Evolutionary conservation across 345 rosid species (phyloP).

Genomic region (Citrus glauca): DNA sequence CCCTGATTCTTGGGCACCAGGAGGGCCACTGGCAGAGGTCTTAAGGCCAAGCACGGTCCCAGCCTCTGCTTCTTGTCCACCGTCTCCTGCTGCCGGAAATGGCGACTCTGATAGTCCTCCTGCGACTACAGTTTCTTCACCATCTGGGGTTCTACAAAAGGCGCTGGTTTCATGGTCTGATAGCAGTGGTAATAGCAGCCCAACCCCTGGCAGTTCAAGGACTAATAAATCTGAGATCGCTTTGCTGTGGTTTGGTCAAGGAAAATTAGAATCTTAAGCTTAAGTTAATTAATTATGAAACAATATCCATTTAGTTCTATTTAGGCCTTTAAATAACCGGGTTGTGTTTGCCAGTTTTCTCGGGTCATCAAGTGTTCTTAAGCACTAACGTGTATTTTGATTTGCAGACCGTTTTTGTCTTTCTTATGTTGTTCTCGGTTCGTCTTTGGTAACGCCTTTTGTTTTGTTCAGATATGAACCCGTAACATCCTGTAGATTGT

Average conservation of each 20-base stretch:
- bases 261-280: slow-evolving; percentile 12
- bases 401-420: too few relatives aligned
- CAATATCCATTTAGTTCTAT: not conserved
- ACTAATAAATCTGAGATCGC: slow-evolving; percentile 30
- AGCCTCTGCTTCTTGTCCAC: slow-evolving; percentile 12
- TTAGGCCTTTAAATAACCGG: not conserved
- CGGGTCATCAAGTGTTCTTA: too few relatives aligned
- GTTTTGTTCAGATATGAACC: too few relatives aligned
- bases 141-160: slow-evolving; percentile 54
- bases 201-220: slow-evolving; percentile 29
- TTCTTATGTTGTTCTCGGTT: too few relatives aligned
- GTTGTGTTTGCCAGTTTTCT: not conserved
- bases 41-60: slow-evolving; percentile 33
- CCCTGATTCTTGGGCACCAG: slow-evolving; percentile 42
- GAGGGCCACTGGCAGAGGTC: slow-evolving; percentile 81
- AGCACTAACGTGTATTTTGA: too few relatives aligned
- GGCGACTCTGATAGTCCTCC: slow-evolving; percentile 27
- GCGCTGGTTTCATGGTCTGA: slow-evolving; percentile 53
- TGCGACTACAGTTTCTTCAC: slow-evolving; percentile 43
- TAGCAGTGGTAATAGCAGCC: slow-evolving; percentile 54
- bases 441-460: too few relatives aligned
- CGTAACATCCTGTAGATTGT: too few relatives aligned
- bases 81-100: slow-evolving; percentile 18
- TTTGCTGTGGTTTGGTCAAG: slow-evolving; percentile 33
- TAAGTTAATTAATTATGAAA: not conserved